phyloP scores from a whole-genome alignment of 371 early-diverging fungal genomes.

The Coemansia sp. region DNA sequence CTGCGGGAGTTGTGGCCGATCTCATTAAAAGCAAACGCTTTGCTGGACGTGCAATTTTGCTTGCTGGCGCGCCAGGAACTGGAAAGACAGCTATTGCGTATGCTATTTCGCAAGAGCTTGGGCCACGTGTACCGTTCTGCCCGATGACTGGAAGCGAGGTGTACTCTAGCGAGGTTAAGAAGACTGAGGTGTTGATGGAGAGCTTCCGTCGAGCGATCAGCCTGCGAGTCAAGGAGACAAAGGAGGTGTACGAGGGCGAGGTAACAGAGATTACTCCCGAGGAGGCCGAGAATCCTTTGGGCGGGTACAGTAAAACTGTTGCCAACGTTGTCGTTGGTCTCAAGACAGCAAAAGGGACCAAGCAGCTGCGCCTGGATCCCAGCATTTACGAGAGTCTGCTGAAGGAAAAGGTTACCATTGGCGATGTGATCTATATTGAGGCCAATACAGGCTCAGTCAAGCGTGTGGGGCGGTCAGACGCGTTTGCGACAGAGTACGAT shows the following conservation, averaged over 20 bases:
- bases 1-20: constrained; percentile 92
- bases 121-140: constrained; percentile 97
- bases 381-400: constrained; percentile 95
- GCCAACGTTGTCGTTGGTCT: constrained; percentile 94
- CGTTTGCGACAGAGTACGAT: constrained; percentile 95
- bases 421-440: constrained; percentile 99
- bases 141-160: constrained; percentile 99
- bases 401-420: constrained; percentile 94
- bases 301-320: constrained; percentile 93
- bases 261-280: constrained; percentile 96
- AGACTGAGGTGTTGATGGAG: constrained; percentile 98
- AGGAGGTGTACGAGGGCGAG: constrained; percentile 99
- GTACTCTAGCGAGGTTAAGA: constrained; percentile 95
- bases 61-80: constrained; percentile 98
- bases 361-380: constrained; percentile 96
- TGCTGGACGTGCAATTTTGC: constrained; percentile 94
- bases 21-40: constrained; percentile 93
- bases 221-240: constrained; percentile 96
- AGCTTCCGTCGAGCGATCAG: constrained; percentile 97
- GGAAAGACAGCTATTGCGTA: constrained; percentile 94
- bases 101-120: constrained; percentile 94
- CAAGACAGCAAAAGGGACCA: constrained; percentile 98
- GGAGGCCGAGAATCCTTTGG: constrained; percentile 89
- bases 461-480: constrained; percentile 95
- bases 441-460: constrained; percentile 97